Evolutionary conservation across 257 asterid species (phyloP).

Genomic region (Solanum paucissectum): DNA sequence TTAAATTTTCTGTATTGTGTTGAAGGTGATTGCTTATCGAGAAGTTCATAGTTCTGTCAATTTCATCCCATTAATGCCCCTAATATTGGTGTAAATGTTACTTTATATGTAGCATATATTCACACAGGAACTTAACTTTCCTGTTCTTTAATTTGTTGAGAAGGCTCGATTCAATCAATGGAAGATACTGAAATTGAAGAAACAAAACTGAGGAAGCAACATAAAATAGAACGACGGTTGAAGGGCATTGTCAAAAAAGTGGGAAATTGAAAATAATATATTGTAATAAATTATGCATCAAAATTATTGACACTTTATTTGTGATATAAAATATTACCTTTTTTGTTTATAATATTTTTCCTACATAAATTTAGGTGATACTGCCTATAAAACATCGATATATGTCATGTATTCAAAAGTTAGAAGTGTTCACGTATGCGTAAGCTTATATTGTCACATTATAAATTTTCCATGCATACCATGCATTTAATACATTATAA

Average conservation of each 20-base stretch:
- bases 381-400: not conserved
- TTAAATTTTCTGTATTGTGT: not conserved
- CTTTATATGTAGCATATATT: not conserved
- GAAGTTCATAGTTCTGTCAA: not conserved
- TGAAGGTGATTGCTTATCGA: not conserved
- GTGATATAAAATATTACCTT: not conserved
- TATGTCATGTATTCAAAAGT: not conserved
- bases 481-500: not conserved
- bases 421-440: not conserved
- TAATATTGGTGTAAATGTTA: not conserved
- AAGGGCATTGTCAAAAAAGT: not conserved
- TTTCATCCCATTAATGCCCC: not conserved
- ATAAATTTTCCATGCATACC: not conserved
- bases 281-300: not conserved
- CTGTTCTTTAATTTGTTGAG: not conserved
- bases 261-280: not conserved
- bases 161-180: not conserved
- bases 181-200: not conserved
- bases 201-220: not conserved
- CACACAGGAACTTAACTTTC: not conserved
- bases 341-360: not conserved
- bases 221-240: not conserved
- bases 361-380: not conserved
- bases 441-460: not conserved
- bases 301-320: not conserved